These are phyloP conservation scores for Ciborinia camelliae DNA, from an alignment of 2,329 filamentous ascomycete species.

Conservation along the genomic window DNA sequence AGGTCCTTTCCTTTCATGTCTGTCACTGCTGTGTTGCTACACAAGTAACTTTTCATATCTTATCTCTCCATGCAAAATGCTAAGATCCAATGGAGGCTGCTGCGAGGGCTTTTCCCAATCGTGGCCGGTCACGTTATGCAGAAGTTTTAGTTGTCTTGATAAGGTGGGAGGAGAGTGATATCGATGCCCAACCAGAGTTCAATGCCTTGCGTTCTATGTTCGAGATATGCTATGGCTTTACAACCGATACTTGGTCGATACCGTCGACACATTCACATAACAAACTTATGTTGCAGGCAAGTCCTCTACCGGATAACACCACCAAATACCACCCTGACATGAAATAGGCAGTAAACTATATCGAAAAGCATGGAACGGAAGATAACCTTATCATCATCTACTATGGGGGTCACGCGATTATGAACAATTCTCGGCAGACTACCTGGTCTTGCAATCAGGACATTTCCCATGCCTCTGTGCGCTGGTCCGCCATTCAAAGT, in stretches of 20 bases:
- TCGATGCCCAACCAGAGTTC: constrained; percentile 25
- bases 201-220: constrained; percentile 27
- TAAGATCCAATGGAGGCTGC: constrained; percentile 26
- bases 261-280: constrained; percentile 27
- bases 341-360: constrained; percentile 26
- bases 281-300: constrained; percentile 28
- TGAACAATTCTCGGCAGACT: constrained; percentile 25
- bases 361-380: constrained; percentile 24
- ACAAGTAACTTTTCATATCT: constrained; percentile 9
- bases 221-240: constrained; percentile 27
- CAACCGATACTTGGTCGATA: constrained; percentile 30
- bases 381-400: constrained; percentile 30
- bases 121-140: constrained; percentile 27
- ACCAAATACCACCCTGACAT: constrained; percentile 3
- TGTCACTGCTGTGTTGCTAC: neutral
- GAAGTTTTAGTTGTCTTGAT: constrained; percentile 28
- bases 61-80: constrained; percentile 16
- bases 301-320: neutral
- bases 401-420: constrained; percentile 29
- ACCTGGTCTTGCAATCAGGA: constrained; percentile 25
- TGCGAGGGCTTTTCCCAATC: constrained; percentile 28
- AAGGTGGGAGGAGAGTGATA: constrained; percentile 30
- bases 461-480: constrained; percentile 22
- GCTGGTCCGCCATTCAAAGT: constrained; percentile 29
- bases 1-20: constrained; percentile 8